A percentile compares a stretch with the other conserved stretches of the same genome.
phyloP scores from a whole-genome alignment of 192 early-diverging fungal genomes.

The Coemansia sp. region DNA sequence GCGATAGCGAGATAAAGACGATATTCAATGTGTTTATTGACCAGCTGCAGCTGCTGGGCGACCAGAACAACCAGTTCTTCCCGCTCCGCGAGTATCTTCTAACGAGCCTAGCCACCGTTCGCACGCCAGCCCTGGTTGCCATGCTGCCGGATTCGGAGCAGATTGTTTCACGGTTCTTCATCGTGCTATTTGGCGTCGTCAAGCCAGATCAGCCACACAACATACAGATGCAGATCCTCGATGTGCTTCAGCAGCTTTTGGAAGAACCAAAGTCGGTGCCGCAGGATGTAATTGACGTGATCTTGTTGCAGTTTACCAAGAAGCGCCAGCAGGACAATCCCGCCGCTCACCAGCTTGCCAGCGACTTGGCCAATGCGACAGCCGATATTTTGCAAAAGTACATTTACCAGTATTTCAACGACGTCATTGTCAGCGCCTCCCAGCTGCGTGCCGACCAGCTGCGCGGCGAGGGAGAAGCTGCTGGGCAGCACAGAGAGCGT shows the following conservation, averaged over 20 bases:
- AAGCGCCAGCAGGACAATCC: conserved; percentile 69
- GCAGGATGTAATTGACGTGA: conserved; percentile 83
- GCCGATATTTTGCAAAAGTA: conserved; percentile 87
- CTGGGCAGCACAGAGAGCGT: conserved; percentile 34
- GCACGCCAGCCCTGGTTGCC: conserved; percentile 75
- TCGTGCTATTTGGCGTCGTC: conserved; percentile 67
- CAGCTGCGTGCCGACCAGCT: conserved; percentile 31
- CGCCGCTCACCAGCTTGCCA: conserved; percentile 72
- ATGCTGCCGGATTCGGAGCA: conserved; percentile 79
- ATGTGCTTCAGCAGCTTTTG: conserved; percentile 79
- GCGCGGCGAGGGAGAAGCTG: conserved; percentile 17
- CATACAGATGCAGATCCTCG: conserved; percentile 75
- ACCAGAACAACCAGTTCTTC: conserved; percentile 66
- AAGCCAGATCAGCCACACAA: conserved; percentile 72
- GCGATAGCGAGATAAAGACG: conserved; percentile 64
- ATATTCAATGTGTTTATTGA: conserved; percentile 83
- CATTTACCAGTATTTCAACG: conserved; percentile 91
- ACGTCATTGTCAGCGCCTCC: conserved; percentile 69
- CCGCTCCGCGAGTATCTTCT: conserved; percentile 79
- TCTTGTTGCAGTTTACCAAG: conserved; percentile 74
- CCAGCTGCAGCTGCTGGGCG: conserved; percentile 69
- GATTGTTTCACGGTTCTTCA: conserved; percentile 71
- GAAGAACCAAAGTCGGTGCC: conserved; percentile 71
- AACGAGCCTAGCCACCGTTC: conserved; percentile 84
- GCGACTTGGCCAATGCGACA: conserved; percentile 73